Evolutionary conservation across 2,329 filamentous ascomycete species (phyloP), one percentile per base, ranked within the genome.

Genomic region (Coniochaeta prunicola): DNA sequence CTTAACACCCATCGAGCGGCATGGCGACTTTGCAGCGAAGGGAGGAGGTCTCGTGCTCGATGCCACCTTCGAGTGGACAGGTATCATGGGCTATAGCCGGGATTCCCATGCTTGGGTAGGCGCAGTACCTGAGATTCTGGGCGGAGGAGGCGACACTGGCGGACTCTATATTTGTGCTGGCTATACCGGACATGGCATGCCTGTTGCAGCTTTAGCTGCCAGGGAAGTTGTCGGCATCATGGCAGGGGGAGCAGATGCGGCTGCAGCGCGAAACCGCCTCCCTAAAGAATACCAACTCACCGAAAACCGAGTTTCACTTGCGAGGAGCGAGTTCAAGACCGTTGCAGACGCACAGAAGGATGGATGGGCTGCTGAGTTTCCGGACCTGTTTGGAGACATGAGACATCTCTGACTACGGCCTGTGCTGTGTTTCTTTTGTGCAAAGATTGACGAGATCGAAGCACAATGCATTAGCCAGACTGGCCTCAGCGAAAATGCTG

Each of bases 111-210:
- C 90, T 0, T 92, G 86, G 85, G 86, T 92, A 2, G 90, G 89
- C 0, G 71, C 74, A 10, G 81, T 92, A n/a, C 85, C 86, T 0
- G 72, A 72, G 36, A 66, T 69, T 6, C 63, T 80, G 26, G 73
- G 80, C 5, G 83, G 79, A n/a, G 75, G 71, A 19, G 67, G 76
- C 2, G 84, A 77, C 28, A 74, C 70, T 21, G 69, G 77, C 2
- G 85, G 86, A 0, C 63, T 90, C 58, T 91, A 79, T 75, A 63
- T 91, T 13, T 81, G 80, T 61, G 87, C 80, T 2, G 88, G 86
- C 3, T 91, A 88, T 66, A 88, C 86, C 5, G 87, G 86, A 0
- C 89, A 92, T 70, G 90, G 90, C 0, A 91, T 92, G 88, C 88
- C 89, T 21, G 85, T 87, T 64, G 84, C 87, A 17, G 85, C 86